phyloP scores from a whole-genome alignment of 306 rosid species.

The Leucaena leucocephala region DNA sequence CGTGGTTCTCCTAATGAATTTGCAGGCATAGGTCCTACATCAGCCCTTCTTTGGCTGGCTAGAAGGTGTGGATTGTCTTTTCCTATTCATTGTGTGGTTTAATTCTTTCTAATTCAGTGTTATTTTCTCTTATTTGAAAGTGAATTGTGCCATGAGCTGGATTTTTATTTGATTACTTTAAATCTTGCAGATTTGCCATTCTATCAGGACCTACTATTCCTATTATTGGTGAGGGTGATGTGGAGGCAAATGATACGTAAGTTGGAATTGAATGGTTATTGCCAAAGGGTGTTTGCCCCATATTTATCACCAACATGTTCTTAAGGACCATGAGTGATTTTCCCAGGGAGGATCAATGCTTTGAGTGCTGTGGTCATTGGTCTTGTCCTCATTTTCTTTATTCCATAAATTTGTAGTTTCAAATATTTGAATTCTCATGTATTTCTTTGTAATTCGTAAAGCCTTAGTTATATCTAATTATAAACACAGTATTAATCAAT shows the following conservation, averaged over 20 bases:
- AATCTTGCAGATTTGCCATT: constrained; percentile 82
- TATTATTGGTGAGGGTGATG: constrained; percentile 92
- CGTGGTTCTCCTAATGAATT: constrained; percentile 99
- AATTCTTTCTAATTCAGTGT: constrained; percentile 28
- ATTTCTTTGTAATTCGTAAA: constrained; percentile 11
- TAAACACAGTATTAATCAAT: constrained; percentile 33
- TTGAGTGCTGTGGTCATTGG: neutral
- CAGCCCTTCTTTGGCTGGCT: constrained; percentile 97
- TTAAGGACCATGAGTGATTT: constrained; percentile 17
- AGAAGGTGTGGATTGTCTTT: constrained; percentile 62
- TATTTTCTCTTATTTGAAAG: constrained; percentile 20
- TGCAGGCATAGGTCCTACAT: constrained; percentile 94
- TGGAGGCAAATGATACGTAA: constrained; percentile 97
- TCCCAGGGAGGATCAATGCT: constrained; percentile 6
- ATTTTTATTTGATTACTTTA: constrained; percentile 41
- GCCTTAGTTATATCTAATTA: constrained; percentile 31
- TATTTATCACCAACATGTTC: constrained; percentile 26
- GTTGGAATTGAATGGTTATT: constrained; percentile 30
- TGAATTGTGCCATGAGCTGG: constrained; percentile 33
- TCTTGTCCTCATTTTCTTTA: constrained; percentile 25
- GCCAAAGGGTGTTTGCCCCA: constrained; percentile 25
- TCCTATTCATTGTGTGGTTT: constrained; percentile 21
- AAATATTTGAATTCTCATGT: constrained; percentile 31
- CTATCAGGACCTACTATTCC: constrained; percentile 98
- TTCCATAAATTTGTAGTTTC: constrained; percentile 26